These are phyloP conservation scores for Candida albicans DNA, from an alignment of 1,139 yeast genomes.

Conservation along the genomic window DNA sequence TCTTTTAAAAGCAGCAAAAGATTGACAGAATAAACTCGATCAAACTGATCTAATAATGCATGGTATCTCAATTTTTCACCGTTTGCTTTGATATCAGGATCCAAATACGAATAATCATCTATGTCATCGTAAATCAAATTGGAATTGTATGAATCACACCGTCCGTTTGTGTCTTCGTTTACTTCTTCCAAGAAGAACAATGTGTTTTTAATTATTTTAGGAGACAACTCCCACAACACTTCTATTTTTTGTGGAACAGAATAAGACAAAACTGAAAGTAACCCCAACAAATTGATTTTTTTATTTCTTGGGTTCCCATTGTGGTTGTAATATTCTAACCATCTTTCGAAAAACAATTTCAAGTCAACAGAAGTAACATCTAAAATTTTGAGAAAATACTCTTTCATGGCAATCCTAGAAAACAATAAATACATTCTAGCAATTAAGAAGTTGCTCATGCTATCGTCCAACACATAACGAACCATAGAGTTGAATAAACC, in stretches of 20 bases:
- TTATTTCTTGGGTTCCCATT: conserved; percentile 69
- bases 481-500: conserved; percentile 49
- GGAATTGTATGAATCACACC: conserved; percentile 61
- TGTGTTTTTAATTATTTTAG: conserved; percentile 51
- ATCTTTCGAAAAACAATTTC: conserved; percentile 26
- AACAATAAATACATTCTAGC: conserved; percentile 54
- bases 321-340: conserved; percentile 43
- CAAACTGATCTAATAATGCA: conserved; percentile 43
- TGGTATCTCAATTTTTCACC: conserved; percentile 61
- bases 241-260: conserved; percentile 25
- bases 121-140: conserved; percentile 56
- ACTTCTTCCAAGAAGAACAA: conserved; percentile 71
- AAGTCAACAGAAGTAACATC: conserved; percentile 30
- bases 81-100: conserved; percentile 48
- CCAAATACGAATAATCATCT: conserved; percentile 48
- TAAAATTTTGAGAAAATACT: conserved; percentile 40
- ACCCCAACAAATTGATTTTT: conserved; percentile 63
- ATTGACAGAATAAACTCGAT: conserved; percentile 61
- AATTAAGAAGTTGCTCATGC: conserved; percentile 44
- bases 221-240: conserved; percentile 16
- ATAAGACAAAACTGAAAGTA: conserved; percentile 41
- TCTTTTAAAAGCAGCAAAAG: conserved; percentile 29
- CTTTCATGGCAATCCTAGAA: conserved; percentile 47
- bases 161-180: conserved; percentile 59
- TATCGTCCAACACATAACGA: conserved; percentile 43